These are phyloP conservation scores for Neurospora pannonica DNA, from an alignment of 495 filamentous ascomycete genomes.

Conservation along the genomic window DNA sequence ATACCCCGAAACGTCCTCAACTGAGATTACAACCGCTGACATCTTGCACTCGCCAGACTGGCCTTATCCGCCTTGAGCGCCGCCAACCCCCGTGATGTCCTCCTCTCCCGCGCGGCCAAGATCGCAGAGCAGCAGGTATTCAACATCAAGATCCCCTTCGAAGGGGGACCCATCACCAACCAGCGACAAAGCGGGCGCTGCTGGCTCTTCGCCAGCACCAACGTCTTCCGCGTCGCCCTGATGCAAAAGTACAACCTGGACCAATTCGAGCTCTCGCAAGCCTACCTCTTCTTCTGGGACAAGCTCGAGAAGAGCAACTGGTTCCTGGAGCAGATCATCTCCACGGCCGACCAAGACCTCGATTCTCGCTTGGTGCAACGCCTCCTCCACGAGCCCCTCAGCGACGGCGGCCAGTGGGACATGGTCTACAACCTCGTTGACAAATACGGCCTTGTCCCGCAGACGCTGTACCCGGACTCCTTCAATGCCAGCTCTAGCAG, in stretches of 20 bases:
- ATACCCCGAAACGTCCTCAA: not conserved
- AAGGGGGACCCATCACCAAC: conserved; percentile 78
- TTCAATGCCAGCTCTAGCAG: conserved; percentile 63
- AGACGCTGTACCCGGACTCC: conserved; percentile 68
- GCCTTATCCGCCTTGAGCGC: conserved; percentile 58
- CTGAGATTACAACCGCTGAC: not conserved
- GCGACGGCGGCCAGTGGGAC: conserved; percentile 86
- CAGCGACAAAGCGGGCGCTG: conserved; percentile 71
- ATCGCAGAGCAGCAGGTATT: conserved; percentile 65
- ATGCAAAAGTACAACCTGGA: conserved; percentile 70
- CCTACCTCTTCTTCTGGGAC: conserved; percentile 91
- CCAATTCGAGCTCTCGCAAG: conserved; percentile 77
- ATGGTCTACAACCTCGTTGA: conserved; percentile 79
- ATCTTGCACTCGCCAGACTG: conserved; percentile 29
- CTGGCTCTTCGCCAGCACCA: conserved; percentile 83
- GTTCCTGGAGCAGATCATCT: conserved; percentile 73
- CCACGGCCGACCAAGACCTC: conserved; percentile 57
- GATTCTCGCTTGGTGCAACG: conserved; percentile 60
- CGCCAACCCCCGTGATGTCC: conserved; percentile 43
- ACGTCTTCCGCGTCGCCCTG: conserved; percentile 74
- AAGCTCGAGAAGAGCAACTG: conserved; percentile 89
- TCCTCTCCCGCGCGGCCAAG: conserved; percentile 45
- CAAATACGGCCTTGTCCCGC: conserved; percentile 80
- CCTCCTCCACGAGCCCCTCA: conserved; percentile 55
- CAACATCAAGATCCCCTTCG: conserved; percentile 72